phyloP scores from a whole-genome alignment of 495 filamentous ascomycete genomes.

The Paragyromitra xinjiangensis region DNA sequence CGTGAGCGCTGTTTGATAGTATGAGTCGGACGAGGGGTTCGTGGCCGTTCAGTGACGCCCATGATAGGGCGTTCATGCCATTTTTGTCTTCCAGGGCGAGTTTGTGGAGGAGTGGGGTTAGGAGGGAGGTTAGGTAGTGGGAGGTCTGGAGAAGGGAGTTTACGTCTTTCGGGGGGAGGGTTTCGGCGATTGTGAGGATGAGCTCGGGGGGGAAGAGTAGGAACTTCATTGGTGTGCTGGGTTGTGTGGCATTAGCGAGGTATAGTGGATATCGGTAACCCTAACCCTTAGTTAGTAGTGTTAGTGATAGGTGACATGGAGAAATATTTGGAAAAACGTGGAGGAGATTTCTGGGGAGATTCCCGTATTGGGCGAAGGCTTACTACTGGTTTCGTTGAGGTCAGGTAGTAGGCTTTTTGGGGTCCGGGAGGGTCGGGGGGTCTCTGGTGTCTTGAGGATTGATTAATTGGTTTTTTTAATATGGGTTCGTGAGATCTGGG shows the following conservation, averaged over 20 bases:
- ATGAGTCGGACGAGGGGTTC: background rate
- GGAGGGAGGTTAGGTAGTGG: slow-evolving; percentile 32
- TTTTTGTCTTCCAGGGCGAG: slow-evolving; percentile 33
- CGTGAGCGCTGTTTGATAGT: background rate
- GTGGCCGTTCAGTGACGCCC: slow-evolving; percentile 43
- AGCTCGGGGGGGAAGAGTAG: slow-evolving; percentile 40
- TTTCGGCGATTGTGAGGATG: slow-evolving; percentile 35
- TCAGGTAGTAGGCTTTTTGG: background rate
- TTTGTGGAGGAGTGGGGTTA: slow-evolving; percentile 39
- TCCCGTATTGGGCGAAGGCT: background rate
- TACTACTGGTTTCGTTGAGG: background rate
- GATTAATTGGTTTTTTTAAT: too few relatives aligned
- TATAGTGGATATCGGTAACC: too few relatives aligned
- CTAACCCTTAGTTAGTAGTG: too few relatives aligned
- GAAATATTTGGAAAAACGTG: too few relatives aligned
- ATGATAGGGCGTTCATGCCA: slow-evolving; percentile 31
- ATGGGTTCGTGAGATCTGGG: background rate
- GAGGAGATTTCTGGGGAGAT: background rate
- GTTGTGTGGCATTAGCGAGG: too few relatives aligned
- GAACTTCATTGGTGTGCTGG: background rate
- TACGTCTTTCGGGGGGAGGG: slow-evolving; percentile 32
- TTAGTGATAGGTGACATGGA: too few relatives aligned
- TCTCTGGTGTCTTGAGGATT: background rate
- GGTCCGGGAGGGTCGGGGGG: background rate
- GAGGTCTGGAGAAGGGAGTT: slow-evolving; percentile 39